phyloP scores from a whole-genome alignment of 129 eudicot species.

The Saposhnikovia divaricata region DNA sequence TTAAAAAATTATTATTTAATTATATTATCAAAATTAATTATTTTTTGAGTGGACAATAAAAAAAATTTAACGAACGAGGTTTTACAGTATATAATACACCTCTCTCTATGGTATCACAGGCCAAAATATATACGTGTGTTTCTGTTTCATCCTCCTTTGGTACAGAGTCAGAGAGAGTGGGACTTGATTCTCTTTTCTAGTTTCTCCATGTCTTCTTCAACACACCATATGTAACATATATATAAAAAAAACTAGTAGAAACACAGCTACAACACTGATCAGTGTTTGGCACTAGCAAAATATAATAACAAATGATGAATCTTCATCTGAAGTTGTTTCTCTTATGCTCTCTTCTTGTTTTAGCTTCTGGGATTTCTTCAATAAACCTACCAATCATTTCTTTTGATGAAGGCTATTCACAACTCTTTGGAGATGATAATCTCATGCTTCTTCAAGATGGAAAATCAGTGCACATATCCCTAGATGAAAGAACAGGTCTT shows the following conservation, averaged over 20 bases:
- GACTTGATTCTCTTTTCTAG: background rate
- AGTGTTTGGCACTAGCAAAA: background rate
- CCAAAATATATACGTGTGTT: background rate
- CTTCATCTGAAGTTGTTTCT: conserved; percentile 8
- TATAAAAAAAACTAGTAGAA: background rate
- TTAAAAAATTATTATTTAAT: too few relatives aligned
- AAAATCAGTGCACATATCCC: conserved; percentile 45
- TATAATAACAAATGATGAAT: conserved; percentile 15
- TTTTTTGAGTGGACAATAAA: too few relatives aligned
- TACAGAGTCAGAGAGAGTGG: background rate
- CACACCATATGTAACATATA: background rate
- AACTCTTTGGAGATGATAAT: conserved; percentile 51
- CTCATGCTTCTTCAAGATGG: conserved; percentile 51
- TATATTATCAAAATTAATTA: too few relatives aligned
- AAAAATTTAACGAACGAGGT: too few relatives aligned
- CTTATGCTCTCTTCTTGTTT: conserved; percentile 18
- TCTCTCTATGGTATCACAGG: background rate
- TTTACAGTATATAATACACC: background rate
- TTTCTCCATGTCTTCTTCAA: background rate
- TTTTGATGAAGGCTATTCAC: conserved; percentile 64
- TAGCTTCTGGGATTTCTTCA: conserved; percentile 26
- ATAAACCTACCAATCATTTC: conserved; percentile 40
- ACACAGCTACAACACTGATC: background rate
- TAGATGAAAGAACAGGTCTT: conserved; percentile 52
- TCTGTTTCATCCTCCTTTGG: background rate